These are phyloP conservation scores for Tolypocladium ophioglossoides DNA, from an alignment of 2,329 filamentous ascomycete species.

Conservation along the genomic window DNA sequence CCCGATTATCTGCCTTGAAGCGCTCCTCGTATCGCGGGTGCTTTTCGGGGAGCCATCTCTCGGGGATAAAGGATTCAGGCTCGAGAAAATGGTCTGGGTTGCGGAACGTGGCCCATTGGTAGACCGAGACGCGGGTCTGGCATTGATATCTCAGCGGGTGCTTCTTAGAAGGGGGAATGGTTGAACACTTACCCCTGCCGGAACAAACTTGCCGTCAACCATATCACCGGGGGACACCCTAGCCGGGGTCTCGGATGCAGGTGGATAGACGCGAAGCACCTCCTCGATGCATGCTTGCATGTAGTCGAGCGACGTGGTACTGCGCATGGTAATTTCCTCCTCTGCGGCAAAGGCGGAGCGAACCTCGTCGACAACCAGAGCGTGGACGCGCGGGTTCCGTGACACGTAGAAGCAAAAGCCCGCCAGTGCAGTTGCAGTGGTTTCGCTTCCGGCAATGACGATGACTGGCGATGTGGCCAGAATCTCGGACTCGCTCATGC, in stretches of 20 bases:
- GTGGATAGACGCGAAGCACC: conserved; percentile 29
- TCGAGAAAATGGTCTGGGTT: conserved; percentile 32
- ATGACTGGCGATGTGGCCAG: conserved; percentile 10
- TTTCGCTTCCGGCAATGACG: conserved; percentile 22
- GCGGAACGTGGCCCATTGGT: conserved; percentile 34
- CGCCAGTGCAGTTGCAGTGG: conserved; percentile 19
- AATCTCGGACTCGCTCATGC: conserved; percentile 24
- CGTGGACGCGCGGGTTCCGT: conserved; percentile 16
- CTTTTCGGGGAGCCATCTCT: conserved; percentile 27
- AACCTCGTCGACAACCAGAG: conserved; percentile 24
- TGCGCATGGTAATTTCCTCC: conserved; percentile 26
- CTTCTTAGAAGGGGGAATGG: not conserved
- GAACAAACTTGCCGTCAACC: conserved; percentile 22
- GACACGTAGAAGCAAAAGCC: conserved; percentile 19
- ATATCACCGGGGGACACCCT: conserved; percentile 18
- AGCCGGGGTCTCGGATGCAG: conserved; percentile 16
- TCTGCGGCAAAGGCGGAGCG: conserved; percentile 20
- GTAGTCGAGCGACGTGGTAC: conserved; percentile 17
- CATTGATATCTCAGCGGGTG: not conserved
- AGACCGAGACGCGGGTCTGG: conserved; percentile 30
- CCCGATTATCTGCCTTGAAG: conserved; percentile 28
- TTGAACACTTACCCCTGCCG: conserved; percentile 19
- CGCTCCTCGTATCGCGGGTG: conserved; percentile 20
- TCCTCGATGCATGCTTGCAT: conserved; percentile 32
- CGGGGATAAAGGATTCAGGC: conserved; percentile 33